These are phyloP conservation scores for Stropharia rugosoannulata DNA, from an alignment of 768 basidiomycete species.

Conservation along the genomic window DNA sequence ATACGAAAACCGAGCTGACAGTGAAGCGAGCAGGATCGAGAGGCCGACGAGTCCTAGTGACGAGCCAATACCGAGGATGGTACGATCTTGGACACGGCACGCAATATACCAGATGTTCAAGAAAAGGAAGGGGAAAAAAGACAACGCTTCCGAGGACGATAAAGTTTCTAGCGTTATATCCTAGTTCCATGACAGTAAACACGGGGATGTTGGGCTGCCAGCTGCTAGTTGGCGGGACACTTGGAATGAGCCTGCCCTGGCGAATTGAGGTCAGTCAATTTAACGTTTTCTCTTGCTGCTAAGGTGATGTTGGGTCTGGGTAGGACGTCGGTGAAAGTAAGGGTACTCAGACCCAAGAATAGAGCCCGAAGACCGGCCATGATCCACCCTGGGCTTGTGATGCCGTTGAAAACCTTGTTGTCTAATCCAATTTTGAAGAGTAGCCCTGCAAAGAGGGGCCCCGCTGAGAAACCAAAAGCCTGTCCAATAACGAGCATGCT, in stretches of 20 bases:
- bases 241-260: constrained; percentile 6
- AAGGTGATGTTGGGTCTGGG: background rate
- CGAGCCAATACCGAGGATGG: constrained; percentile 53
- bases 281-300: constrained; percentile 18
- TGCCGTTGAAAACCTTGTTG: constrained; percentile 62
- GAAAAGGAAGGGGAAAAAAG: constrained; percentile 67
- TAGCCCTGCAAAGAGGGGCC: constrained; percentile 63
- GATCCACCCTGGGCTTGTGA: constrained; percentile 65
- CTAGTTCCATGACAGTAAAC: constrained; percentile 46
- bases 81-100: constrained; percentile 58
- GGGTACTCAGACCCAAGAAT: constrained; percentile 42
- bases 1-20: constrained; percentile 47
- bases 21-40: constrained; percentile 45
- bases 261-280: constrained; percentile 29
- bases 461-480: constrained; percentile 58
- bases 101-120: constrained; percentile 58
- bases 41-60: constrained; percentile 52
- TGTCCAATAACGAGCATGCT: constrained; percentile 65
- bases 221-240: constrained; percentile 31
- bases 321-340: constrained; percentile 42
- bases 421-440: constrained; percentile 60
- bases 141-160: constrained; percentile 65
- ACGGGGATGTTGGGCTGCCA: constrained; percentile 73
- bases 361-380: constrained; percentile 53
- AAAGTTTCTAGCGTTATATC: constrained; percentile 65